These are phyloP conservation scores for Heliocybe sulcata DNA, from an alignment of 1,284 basidiomycete genomes.

Conservation along the genomic window DNA sequence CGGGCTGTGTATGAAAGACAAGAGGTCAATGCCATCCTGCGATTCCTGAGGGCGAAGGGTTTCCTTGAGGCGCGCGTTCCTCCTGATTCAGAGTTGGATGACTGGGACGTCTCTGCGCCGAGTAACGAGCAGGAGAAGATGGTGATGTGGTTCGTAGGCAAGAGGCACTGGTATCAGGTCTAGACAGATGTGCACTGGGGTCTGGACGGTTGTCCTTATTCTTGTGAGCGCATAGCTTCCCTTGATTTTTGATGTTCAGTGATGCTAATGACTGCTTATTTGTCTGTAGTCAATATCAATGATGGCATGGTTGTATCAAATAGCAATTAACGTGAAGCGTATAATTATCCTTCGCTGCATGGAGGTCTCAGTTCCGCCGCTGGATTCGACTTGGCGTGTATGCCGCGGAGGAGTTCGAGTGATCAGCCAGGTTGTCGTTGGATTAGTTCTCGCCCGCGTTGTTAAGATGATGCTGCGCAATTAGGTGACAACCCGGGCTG, in stretches of 20 bases:
- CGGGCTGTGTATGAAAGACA: slow-evolving; percentile 66
- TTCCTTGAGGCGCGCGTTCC: slow-evolving; percentile 29
- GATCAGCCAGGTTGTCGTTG: too few relatives aligned
- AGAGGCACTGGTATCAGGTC: slow-evolving; percentile 48
- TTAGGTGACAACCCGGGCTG: too few relatives aligned
- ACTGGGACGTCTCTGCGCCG: slow-evolving; percentile 17
- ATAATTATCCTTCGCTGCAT: too few relatives aligned
- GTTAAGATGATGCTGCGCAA: too few relatives aligned
- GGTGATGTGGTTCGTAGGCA: slow-evolving; percentile 36
- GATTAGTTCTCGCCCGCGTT: too few relatives aligned
- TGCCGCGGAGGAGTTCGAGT: too few relatives aligned
- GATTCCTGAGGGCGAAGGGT: slow-evolving; percentile 43
- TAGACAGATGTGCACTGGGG: slow-evolving; percentile 7
- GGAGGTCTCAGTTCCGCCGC: too few relatives aligned
- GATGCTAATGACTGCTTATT: neutral
- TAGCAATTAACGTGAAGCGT: too few relatives aligned
- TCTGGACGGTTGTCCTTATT: neutral
- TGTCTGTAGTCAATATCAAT: neutral
- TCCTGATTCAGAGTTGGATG: neutral
- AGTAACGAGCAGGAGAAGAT: slow-evolving; percentile 43
- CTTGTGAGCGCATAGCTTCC: neutral
- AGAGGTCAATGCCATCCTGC: slow-evolving; percentile 62
- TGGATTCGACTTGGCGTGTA: too few relatives aligned
- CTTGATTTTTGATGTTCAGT: neutral
- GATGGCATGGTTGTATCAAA: neutral